Evolutionary conservation across 148 eudicot species (phyloP), one percentile per base, ranked within the genome.

Genomic region (Vaccinium myrtillus): DNA sequence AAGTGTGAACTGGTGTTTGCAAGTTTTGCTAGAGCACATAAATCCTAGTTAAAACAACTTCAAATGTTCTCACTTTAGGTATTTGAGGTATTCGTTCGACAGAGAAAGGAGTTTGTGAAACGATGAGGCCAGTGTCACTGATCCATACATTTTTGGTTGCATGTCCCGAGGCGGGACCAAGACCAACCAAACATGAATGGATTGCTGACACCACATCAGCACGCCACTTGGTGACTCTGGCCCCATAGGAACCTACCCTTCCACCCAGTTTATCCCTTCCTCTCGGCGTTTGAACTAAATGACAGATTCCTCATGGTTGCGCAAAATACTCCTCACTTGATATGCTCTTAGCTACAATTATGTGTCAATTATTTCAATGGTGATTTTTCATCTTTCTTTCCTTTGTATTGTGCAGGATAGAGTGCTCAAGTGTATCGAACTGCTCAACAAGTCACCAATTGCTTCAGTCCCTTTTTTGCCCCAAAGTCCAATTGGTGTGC

Each of bases 401-500:
- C 32, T 43, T 39, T 75, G 43, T 69, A 73, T 78, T 86, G 76
- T 89, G 89, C 94, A 97, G 98, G 95, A 83, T 81, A 91, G 91
- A 83, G 84, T 95, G 86, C 19, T 87, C 81, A 88, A 92, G 86
- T 97, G 99, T 88, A 82, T 91, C 1, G 92, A 92, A 84, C 75
- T 88, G 87, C 87, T 97, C 63, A 87, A 91, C 36, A 90, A 85
- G 79, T 75, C 90, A 85, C 84, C 89, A 78, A 39, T 82, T 88
- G 89, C 65, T 56, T 32, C 83, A 71, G 58, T 53, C 49, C 71
- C 86, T 83, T 75, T 83, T 70, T 89, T 92, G 77, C 93, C 96
- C 21, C 91, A 87, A 69, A 95, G 98, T 87, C 99, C 98, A 78
- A 93, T 88, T 80, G 98, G 98, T 70, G 98, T 95, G 85, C 84